phyloP scores from a whole-genome alignment of 441 rosid species.

The Daphne laureola region DNA sequence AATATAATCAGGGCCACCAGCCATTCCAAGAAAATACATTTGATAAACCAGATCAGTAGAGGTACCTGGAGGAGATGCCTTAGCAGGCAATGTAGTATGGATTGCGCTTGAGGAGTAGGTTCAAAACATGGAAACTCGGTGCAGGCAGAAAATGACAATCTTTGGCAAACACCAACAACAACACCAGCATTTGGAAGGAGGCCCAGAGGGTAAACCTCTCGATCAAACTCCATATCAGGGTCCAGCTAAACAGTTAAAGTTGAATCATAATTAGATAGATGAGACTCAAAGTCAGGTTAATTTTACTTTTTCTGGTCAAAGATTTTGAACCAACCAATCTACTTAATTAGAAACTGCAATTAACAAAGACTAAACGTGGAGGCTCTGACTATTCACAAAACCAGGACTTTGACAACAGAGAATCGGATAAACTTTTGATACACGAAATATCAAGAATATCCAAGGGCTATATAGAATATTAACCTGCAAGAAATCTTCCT shows the following conservation, averaged over 20 bases:
- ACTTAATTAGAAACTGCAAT: too few species aligned
- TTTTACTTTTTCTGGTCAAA: background rate
- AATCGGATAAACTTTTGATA: too few species aligned
- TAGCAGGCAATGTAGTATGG: conserved; percentile 91
- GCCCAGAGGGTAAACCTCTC: conserved; percentile 94
- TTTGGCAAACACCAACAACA: conserved; percentile 94
- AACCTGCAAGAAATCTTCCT: conserved; percentile 99
- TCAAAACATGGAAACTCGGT: conserved; percentile 97
- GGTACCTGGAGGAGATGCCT: conserved; percentile 96
- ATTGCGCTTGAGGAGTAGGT: conserved; percentile 98
- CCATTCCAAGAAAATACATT: background rate
- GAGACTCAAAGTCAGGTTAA: conserved; percentile 12
- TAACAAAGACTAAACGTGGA: too few species aligned
- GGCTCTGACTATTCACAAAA: too few species aligned
- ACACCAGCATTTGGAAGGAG: conserved; percentile 97
- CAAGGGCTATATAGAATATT: background rate
- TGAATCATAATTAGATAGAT: conserved; percentile 16
- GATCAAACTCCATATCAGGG: conserved; percentile 97
- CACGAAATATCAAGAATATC: too few species aligned
- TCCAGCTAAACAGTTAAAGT: conserved; percentile 61
- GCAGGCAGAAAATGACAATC: conserved; percentile 91
- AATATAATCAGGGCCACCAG: conserved; percentile 9
- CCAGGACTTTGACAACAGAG: too few species aligned
- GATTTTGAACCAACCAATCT: too few species aligned
- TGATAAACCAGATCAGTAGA: conserved; percentile 3